Conservation (phyloP, 768 basidiomycete genomes). For the Trametes punicea region DNA sequence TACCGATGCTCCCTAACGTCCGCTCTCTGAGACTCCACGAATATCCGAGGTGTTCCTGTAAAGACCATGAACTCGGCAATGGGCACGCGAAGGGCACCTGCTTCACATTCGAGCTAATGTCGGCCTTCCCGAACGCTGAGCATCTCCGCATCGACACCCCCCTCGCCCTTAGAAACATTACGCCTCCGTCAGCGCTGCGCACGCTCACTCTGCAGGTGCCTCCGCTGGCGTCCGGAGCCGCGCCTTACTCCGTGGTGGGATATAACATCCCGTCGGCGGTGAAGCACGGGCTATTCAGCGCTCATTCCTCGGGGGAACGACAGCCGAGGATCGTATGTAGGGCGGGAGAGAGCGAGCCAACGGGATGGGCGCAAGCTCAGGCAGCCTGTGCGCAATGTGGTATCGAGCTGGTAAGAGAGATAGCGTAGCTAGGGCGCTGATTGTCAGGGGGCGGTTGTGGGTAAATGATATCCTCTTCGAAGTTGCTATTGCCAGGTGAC, state of each 20-base stretch:
- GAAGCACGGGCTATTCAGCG: neutral
- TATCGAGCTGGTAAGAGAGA: neutral
- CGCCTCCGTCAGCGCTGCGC: neutral
- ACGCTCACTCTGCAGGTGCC: conserved; percentile 1
- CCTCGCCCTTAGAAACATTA: neutral
- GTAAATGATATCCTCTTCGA: no score
- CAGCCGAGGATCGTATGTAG: neutral
- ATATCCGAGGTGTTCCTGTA: neutral
- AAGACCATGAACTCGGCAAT: neutral
- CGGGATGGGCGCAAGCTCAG: neutral
- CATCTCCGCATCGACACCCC: conserved; percentile 8
- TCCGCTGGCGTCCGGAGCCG: conserved; percentile 27
- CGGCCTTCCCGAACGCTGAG: neutral
- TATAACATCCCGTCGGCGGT: neutral
- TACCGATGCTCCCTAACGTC: neutral
- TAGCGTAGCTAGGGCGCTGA: no score
- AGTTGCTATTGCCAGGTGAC: no score
- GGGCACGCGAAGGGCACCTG: neutral
- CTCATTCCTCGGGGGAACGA: neutral
- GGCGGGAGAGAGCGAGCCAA: neutral
- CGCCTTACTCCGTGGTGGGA: neutral
- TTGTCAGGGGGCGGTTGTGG: no score
- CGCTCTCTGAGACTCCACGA: neutral
- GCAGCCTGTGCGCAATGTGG: neutral
- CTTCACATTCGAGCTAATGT: neutral